Evolutionary conservation across 1,284 basidiomycete species (phyloP).

Genomic region (Heterobasidion irregulare): DNA sequence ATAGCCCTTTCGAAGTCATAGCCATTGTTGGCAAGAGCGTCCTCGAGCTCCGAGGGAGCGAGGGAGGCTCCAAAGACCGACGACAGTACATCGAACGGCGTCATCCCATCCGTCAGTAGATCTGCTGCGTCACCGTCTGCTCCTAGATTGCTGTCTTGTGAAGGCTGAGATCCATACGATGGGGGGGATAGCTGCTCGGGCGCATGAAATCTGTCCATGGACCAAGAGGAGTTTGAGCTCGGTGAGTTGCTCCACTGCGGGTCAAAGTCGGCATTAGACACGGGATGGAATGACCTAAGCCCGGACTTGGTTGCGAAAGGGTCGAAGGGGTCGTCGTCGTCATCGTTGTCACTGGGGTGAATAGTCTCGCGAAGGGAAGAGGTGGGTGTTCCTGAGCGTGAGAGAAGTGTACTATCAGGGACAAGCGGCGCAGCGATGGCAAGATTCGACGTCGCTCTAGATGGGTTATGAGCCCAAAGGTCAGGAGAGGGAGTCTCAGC

Average conservation of each 20-base stretch:
- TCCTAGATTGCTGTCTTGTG: conserved; percentile 35
- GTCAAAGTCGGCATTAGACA: conserved; percentile 54
- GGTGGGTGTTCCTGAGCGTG: conserved; percentile 41
- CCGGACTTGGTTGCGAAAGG: conserved; percentile 48
- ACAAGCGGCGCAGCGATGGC: conserved; percentile 84
- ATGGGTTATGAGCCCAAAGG: conserved; percentile 70
- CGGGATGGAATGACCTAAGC: conserved; percentile 53
- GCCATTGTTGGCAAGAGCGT: conserved; percentile 79
- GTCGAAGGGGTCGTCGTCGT: conserved; percentile 71
- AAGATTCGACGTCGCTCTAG: conserved; percentile 72
- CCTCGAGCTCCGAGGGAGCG: conserved; percentile 86
- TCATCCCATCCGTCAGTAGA: conserved; percentile 84
- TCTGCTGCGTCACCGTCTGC: conserved; percentile 36
- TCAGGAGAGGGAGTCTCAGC: conserved; percentile 75
- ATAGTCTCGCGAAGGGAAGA: conserved; percentile 56
- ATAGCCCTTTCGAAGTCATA: conserved; percentile 96
- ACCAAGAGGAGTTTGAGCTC: conserved; percentile 37
- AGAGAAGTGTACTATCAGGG: conserved; percentile 60
- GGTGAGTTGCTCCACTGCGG: conserved; percentile 46
- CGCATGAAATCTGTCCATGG: conserved; percentile 30
- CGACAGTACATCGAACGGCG: conserved; percentile 91
- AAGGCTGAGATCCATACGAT: conserved; percentile 5
- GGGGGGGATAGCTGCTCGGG: conserved; percentile 9
- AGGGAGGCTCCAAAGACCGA: conserved; percentile 89
- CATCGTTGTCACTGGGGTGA: conserved; percentile 45